These are phyloP conservation scores for Rhododendron williamsianum DNA, from an alignment of 148 eudicot genomes.

Conservation along the genomic window DNA sequence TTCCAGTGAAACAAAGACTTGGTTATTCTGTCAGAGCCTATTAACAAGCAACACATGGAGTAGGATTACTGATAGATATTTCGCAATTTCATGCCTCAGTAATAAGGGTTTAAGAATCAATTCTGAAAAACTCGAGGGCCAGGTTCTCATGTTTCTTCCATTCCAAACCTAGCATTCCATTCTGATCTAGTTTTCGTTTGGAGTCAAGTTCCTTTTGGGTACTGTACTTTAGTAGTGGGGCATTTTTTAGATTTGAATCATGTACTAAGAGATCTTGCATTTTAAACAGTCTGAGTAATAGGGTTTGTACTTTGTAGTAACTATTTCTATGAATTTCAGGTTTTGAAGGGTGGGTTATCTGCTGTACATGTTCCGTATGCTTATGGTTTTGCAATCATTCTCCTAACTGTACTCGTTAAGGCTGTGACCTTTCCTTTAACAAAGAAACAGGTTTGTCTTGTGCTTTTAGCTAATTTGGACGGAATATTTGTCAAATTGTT, in stretches of 20 bases:
- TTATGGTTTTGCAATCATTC: conserved; percentile 67
- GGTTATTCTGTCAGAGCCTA: not conserved
- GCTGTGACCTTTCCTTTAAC: conserved; percentile 67
- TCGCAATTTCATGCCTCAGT: not conserved
- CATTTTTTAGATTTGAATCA: not conserved
- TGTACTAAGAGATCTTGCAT: not conserved
- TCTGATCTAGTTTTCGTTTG: not conserved
- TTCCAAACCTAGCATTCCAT: not conserved
- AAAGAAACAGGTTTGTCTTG: conserved; percentile 56
- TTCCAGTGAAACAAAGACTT: not conserved
- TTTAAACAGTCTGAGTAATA: not conserved
- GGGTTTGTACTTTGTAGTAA: not conserved
- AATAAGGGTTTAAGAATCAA: not conserved
- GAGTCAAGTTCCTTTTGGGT: not conserved
- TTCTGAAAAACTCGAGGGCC: not conserved
- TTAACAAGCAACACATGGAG: not conserved
- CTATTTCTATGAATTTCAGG: conserved; percentile 22
- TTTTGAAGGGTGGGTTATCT: conserved; percentile 58
- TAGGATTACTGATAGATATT: not conserved
- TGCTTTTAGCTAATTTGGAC: not conserved
- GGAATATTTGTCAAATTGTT: not conserved
- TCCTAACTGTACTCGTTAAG: conserved; percentile 58
- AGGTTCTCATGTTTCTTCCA: not conserved
- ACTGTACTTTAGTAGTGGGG: not conserved
- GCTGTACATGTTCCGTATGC: conserved; percentile 53